Evolutionary conservation across 192 early-diverging fungal species (phyloP), one percentile per base, ranked within the genome.

Genomic region (Gigaspora rosea): DNA sequence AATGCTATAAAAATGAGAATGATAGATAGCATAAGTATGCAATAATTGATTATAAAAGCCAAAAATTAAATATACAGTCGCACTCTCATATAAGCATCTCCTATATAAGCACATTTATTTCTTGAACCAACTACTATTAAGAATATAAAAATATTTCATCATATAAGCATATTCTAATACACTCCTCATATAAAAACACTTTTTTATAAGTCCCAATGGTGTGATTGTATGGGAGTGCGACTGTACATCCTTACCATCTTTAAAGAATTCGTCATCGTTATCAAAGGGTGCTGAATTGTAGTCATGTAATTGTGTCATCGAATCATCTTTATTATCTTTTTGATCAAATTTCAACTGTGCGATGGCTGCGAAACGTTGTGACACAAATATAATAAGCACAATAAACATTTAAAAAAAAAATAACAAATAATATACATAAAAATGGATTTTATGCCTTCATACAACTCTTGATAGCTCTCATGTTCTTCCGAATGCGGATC

Each of bases 261-360:
- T 35, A 76, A 76, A 76, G 18, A 65, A 76, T 52, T 76, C 74
- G 1, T 18, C 22, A 20, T 54, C 20, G 48, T 76, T 47, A 64
- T 52, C 61, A 27, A 57, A 57, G 27, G 49, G 71, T 7, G 51
- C 49, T 36, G 20, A 56, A 33, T 35, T 36, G n/a, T 72, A 22
- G 32, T 72, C 52, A 46, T 72, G 49, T 51, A 36, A 20, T 72
- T 48, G 41, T n/a, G 49, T 32, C 2, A 41, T 47, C 15, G 11
- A 7, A 49, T 57, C 70, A 5, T 4, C 22, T 4, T 33, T 27
- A 12, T 18, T 13, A n/a, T 57, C 5, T 7, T 13, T n/a, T 57
- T 58, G 0, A 22, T 8, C 32, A 13, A 22, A 5, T 10, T 48
- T 68, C 32, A 36, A 0, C 8, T 68, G 35, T 68, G 47, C 15